Evolutionary conservation across 2,329 filamentous ascomycete species (phyloP), one percentile per base, ranked within the genome.

Genomic region (Bisporella sp.): DNA sequence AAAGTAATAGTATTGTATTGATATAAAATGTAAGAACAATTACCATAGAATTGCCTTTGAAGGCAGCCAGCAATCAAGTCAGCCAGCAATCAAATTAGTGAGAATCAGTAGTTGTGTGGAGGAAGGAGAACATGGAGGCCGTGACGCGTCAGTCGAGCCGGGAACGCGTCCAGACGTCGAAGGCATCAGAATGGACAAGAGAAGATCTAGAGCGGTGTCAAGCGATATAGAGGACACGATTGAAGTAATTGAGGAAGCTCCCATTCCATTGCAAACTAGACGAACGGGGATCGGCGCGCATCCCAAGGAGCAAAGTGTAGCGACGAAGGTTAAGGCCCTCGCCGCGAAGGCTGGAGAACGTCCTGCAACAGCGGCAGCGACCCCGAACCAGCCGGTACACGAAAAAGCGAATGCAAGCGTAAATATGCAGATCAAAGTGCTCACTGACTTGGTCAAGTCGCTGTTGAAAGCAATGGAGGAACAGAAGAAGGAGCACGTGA

Each of bases 401-500:
- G 43, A 45, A 30, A 45, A 45, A 30, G 43, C 21, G 28, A 21
- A 21, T 3, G 13, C 31, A 45, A 45, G 8, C 31, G 31, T 5
- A 12, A 39, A 39, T 39, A 39, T 39, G 13, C 35, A 39, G 35
- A 39, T 39, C 35, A 39, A 39, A 13, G 13, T 11, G 9, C 35
- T 39, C 9, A 39, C 35, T 5, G 33, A 47, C 33, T 31, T 41
- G 12, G 37, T 41, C 46, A 47, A 40, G 35, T 47, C 46, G 29
- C 46, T 47, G 12, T 6, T 47, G 29, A 47, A 47, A 37, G 28
- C 37, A 47, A 47, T 47, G 35, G 46, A 41, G 21, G 46, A 47
- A 31, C 46, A 47, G 46, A 47, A 47, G 31, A n/a, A 47, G 29
- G 21, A 6, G 21, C 31, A 45, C 43, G 28, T 11, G 43, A 45